A percentile compares a stretch with the other conserved stretches of the same genome.
Evolutionary conservation across 768 basidiomycete genomes (phyloP).

Genomic region (Panellus pusillus): DNA sequence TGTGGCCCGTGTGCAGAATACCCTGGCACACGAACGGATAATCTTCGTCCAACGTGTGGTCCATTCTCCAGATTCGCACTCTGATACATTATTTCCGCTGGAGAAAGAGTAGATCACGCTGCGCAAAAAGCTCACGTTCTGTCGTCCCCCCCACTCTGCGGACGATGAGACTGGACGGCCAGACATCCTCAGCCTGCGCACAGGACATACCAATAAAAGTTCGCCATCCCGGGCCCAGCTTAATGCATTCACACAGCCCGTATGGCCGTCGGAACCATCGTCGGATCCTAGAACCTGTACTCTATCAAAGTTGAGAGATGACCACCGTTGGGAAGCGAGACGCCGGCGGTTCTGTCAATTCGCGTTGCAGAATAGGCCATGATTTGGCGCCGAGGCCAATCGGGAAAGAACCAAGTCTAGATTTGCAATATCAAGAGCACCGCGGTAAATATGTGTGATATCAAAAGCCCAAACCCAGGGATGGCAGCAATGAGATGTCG

Average conservation of each 20-base stretch:
- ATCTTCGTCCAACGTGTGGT: constrained; percentile 41
- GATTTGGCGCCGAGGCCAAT: not conserved
- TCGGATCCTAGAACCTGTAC: constrained; percentile 69
- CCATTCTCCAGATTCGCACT: constrained; percentile 78
- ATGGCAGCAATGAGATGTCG: no score
- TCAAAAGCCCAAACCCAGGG: no score
- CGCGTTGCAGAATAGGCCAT: constrained; percentile 1
- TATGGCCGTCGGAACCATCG: constrained; percentile 51
- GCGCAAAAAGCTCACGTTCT: constrained; percentile 47
- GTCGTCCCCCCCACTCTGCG: constrained; percentile 68
- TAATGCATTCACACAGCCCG: constrained; percentile 75
- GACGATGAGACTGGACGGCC: not conserved
- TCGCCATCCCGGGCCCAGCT: constrained; percentile 72
- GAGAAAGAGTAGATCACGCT: not conserved
- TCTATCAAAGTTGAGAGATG: constrained; percentile 44
- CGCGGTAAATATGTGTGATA: no score
- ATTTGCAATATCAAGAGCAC: no score
- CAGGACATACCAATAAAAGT: constrained; percentile 42
- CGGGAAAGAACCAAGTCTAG: not conserved
- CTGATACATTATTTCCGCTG: constrained; percentile 31
- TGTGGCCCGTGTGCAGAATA: constrained; percentile 79
- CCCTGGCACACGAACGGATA: constrained; percentile 68
- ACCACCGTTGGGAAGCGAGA: constrained; percentile 6
- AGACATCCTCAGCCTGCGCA: not conserved
- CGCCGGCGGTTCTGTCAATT: constrained; percentile 1